phyloP scores from a whole-genome alignment of 2,329 filamentous ascomycete genomes.

The Onygena corvina region DNA sequence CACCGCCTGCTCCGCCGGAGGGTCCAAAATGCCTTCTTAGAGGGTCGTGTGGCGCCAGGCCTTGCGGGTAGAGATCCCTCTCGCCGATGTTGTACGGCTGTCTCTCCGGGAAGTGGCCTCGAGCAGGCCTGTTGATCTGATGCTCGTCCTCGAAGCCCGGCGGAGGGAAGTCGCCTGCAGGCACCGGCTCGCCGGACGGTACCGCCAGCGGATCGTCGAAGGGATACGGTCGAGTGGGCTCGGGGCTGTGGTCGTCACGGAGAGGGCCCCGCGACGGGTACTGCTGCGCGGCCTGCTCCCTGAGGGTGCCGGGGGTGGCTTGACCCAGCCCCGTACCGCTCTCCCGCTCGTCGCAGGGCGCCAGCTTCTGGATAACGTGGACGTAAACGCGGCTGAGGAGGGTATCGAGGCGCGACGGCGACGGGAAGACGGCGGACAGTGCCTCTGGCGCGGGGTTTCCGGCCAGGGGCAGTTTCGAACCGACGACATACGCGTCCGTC shows the following conservation, averaged over 20 bases:
- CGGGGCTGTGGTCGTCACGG: constrained; percentile 43
- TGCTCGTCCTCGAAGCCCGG: constrained; percentile 91
- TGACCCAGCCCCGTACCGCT: constrained; percentile 10
- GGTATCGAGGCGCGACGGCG: constrained; percentile 54
- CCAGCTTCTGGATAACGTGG: constrained; percentile 71
- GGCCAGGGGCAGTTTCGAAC: constrained; percentile 44
- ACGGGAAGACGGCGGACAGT: constrained; percentile 58
- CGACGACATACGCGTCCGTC: constrained; percentile 61
- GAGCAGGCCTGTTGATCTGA: constrained; percentile 60
- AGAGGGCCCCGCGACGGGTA: constrained; percentile 38
- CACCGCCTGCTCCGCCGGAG: constrained; percentile 55
- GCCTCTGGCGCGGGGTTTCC: constrained; percentile 23
- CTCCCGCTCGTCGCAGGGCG: constrained; percentile 39
- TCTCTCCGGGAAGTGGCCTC: constrained; percentile 36
- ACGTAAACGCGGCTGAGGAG: constrained; percentile 62
- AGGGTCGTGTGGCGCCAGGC: constrained; percentile 75
- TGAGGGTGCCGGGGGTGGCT: neutral
- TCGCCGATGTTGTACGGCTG: constrained; percentile 64
- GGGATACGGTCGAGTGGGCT: constrained; percentile 55
- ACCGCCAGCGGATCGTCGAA: constrained; percentile 54
- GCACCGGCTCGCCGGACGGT: constrained; percentile 49
- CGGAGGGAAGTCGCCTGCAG: constrained; percentile 63
- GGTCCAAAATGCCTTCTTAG: constrained; percentile 55
- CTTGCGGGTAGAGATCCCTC: constrained; percentile 75
- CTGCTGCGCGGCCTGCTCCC: constrained; percentile 27